Evolutionary conservation across 805 yeast species (phyloP).

Genomic region (Yarrowia bubula): DNA sequence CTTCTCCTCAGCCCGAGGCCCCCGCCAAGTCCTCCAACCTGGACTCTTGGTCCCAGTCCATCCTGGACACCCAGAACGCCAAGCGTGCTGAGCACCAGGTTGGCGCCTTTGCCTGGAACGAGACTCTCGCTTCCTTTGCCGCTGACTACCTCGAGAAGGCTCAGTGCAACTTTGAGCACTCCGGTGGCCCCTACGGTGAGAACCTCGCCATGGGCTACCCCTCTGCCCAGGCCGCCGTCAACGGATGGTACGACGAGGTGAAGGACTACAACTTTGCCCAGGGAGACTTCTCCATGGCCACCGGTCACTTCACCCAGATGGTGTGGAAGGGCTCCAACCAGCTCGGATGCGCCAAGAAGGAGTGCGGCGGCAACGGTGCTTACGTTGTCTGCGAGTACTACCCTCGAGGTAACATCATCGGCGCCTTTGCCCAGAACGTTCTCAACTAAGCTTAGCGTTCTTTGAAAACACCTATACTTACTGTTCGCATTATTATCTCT

Average conservation of each 20-base stretch:
- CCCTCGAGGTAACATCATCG: constrained; percentile 63
- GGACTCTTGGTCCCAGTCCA: constrained; percentile 28
- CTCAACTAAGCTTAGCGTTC: not conserved
- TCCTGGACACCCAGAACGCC: constrained; percentile 34
- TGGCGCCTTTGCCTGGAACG: constrained; percentile 54
- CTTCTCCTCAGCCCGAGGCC: constrained; percentile 14
- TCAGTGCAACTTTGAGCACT: constrained; percentile 59
- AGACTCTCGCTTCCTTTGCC: constrained; percentile 54
- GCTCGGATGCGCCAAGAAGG: constrained; percentile 70
- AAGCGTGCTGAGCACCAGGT: constrained; percentile 36
- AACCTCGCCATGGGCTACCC: constrained; percentile 74
- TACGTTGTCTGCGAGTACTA: constrained; percentile 74
- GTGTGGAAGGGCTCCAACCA: constrained; percentile 64
- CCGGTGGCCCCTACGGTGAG: constrained; percentile 70
- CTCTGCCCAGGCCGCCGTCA: constrained; percentile 46
- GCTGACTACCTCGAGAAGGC: constrained; percentile 47
- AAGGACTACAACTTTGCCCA: constrained; percentile 50
- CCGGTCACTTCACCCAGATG: constrained; percentile 82
- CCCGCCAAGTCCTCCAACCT: not conserved
- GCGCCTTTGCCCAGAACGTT: constrained; percentile 33
- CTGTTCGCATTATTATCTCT: constrained; percentile 21
- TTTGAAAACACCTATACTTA: not conserved
- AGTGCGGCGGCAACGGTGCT: constrained; percentile 54
- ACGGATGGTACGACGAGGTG: constrained; percentile 76
- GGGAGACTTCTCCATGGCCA: constrained; percentile 43